Evolutionary conservation across 2,329 filamentous ascomycete genomes (phyloP), one percentile per base, ranked within the genome.

Genomic region (Calonectria pseudoreteaudii): DNA sequence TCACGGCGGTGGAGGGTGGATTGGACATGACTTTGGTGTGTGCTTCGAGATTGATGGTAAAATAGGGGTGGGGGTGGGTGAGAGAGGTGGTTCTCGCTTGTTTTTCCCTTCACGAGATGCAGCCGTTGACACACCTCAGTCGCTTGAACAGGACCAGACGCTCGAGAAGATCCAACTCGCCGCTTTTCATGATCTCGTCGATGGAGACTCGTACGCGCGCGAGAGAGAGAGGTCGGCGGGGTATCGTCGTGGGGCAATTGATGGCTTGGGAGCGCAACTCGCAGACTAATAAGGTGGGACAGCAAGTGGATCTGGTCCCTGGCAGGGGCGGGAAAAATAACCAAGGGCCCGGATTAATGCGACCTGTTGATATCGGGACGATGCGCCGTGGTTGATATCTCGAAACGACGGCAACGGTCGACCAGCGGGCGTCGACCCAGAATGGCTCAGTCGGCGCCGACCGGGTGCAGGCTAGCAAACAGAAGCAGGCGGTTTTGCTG

Each of bases 181-280:
- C 77, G 70, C 77, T 73, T 78, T 79, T 81, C 80, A 81, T 81
- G 77, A 72, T 81, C 74, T 80, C 76, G 76, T 78, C 62, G 72
- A 72, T 77, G 31, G 75, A 75, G 76, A 77, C 68, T 60, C 23
- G 56, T 41, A 69, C 52, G 71, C 56, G 72, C 68, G 44, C 36
- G 26, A 53, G 60, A 60, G 31, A 34, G 44, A 23, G 50, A 60
- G 14, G 41, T 62, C 60, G 66, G 52, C 65, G 50, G 38, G 62
- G 70, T 66, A 72, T 71, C 52, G 50, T 76, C 75, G 73, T 71
- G 69, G 74, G 52, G 71, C 75, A 72, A 50, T 70, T 72, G 60
- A 73, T 69, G 62, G 72, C 76, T 74, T 77, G 58, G 70, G 72
- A 78, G 78, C 75, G 76, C 78, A 76, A 80, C 38, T 62, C 60